Conservation (phyloP, 23 red algal genomes). For the Gracilaria gracilis region DNA sequence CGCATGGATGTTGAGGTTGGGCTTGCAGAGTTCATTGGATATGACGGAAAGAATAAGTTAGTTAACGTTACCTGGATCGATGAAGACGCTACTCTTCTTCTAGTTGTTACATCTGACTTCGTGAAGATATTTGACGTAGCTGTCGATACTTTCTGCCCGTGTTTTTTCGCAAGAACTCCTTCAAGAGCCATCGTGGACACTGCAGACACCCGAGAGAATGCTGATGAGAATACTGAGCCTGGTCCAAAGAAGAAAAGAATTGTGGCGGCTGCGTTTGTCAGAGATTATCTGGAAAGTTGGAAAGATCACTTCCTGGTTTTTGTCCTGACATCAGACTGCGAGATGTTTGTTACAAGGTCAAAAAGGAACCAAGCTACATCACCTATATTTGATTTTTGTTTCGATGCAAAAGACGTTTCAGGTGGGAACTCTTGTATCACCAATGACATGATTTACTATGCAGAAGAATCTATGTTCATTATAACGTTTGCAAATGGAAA, state of each 20-base stretch:
- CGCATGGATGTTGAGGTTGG: conserved; percentile 62
- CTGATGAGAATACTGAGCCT: no score
- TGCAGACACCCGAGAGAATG: background rate
- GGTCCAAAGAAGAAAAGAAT: background rate
- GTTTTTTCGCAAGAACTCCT: conserved; percentile 52
- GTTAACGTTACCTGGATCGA: conserved; percentile 47
- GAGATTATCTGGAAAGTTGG: conserved; percentile 10
- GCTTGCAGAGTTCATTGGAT: conserved; percentile 32
- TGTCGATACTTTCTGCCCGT: conserved; percentile 57
- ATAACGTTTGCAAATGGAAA: conserved; percentile 26
- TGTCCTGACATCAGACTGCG: conserved; percentile 43
- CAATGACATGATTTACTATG: conserved; percentile 25
- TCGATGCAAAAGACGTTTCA: conserved; percentile 15
- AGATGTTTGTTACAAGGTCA: conserved; percentile 20
- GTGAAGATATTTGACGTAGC: conserved; percentile 74
- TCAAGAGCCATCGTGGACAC: background rate
- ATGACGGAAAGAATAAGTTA: conserved; percentile 48
- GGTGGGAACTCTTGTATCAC: background rate
- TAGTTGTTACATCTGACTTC: conserved; percentile 58
- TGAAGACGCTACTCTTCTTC: conserved; percentile 34
- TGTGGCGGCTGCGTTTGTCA: conserved; percentile 11
- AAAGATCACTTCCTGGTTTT: conserved; percentile 26
- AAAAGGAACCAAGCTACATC: conserved; percentile 16
- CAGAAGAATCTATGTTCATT: conserved; percentile 36
- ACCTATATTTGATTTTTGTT: conserved; percentile 21